Base-by-base conservation (phyloP, 441 rosid genomes). In the Caryocar brasiliense region DNA sequence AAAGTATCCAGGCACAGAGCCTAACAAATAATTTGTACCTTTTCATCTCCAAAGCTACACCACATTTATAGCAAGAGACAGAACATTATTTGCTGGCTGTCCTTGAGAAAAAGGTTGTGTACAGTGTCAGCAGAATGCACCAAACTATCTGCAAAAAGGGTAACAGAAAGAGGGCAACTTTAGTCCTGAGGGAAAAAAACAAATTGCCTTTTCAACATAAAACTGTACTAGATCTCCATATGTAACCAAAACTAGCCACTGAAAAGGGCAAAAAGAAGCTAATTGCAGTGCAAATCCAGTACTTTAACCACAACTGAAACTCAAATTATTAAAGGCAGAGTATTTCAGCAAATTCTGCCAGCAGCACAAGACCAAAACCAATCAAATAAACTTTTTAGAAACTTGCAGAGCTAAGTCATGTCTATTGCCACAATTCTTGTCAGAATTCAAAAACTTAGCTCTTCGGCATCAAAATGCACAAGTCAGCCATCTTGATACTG, bases 1-100 rank as follows among this genome's bases (percentile, higher is more conserved):
- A 44, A 37, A 45, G 21, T 27, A 17, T 36, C 40, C n/a, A 25
- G 11, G 34, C 15, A 17, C 14, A 6, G 8, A 32, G 8, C 7
- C 23, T 40, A 9, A 32, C 4, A 29, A 24, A 23, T 15, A 43
- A n/a, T 33, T 6, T 28, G 37, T 65, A 72, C 85, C 85, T 71
- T 76, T 44, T 74, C 85, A 76, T 81, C 77, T 66, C 82, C 74
- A 63, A 70, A 67, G 51, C 69, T 48, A 48, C 60, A 54, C 67
- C 37, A 44, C 85, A 81, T 81, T 72, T 70, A 77, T 51, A 13
- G 65, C 40, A 47, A 36, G 44, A 29, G 38, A 34, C 60, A 7
- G 43, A 62, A 40, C 75, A 73, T 71, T 36, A 50, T 77, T 57
- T 43, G 44, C 17, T 18, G 28, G 34, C 14, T 29, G 23, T 30